A percentile compares a stretch with the other conserved stretches of the same genome.
These are phyloP conservation scores for Elasticomyces elasticus DNA, from an alignment of 495 filamentous ascomycete genomes.

Conservation along the genomic window DNA sequence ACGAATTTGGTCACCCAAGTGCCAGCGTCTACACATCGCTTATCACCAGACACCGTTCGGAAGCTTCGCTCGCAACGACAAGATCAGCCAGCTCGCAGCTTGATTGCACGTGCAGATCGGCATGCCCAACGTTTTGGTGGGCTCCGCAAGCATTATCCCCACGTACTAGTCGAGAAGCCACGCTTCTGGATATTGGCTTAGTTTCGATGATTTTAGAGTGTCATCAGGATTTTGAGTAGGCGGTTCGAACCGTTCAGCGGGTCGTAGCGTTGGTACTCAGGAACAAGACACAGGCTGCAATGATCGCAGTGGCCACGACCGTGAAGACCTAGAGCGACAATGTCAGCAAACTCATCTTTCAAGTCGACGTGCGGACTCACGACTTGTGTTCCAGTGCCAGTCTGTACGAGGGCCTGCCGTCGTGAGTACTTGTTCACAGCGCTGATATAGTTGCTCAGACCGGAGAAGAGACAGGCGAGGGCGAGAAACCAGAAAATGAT, in stretches of 20 bases:
- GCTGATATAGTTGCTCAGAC: slow-evolving; percentile 76
- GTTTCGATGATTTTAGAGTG: too few species aligned
- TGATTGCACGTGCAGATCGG: too few species aligned
- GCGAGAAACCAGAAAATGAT: slow-evolving; percentile 79
- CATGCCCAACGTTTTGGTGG: too few species aligned
- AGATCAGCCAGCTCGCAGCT: too few species aligned
- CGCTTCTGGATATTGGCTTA: too few species aligned
- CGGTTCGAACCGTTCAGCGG: neutral
- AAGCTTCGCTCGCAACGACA: too few species aligned
- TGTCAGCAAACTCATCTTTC: neutral
- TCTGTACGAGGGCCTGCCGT: slow-evolving; percentile 76
- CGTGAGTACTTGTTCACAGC: slow-evolving; percentile 77
- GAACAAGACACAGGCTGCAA: slow-evolving; percentile 67
- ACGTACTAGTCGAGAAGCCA: too few species aligned
- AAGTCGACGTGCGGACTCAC: slow-evolving; percentile 39
- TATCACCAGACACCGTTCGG: too few species aligned
- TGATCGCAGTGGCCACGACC: slow-evolving; percentile 65
- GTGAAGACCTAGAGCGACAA: slow-evolving; percentile 48
- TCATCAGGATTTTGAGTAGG: too few species aligned
- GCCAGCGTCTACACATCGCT: too few species aligned
- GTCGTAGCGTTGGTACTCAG: slow-evolving; percentile 43
- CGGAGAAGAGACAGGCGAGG: slow-evolving; percentile 61
- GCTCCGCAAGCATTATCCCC: too few species aligned
- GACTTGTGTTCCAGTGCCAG: slow-evolving; percentile 82
- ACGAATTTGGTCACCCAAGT: too few species aligned